Evolutionary conservation across 495 filamentous ascomycete genomes (phyloP), one percentile per base, ranked within the genome.

Genomic region (Monascus purpureus): DNA sequence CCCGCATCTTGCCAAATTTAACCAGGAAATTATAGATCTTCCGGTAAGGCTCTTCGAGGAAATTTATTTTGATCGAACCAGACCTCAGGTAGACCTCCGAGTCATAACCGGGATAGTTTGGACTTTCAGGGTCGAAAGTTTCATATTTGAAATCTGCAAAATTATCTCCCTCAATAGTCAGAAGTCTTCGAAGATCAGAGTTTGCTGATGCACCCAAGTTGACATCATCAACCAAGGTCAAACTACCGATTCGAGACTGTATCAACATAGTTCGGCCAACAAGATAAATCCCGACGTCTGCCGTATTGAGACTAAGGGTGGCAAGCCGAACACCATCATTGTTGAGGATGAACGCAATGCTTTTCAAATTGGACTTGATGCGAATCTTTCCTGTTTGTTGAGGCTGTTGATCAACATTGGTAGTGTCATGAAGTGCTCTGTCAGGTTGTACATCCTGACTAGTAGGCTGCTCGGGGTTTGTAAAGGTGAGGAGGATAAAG

Each of bases 1-100:
- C 86, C 55, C 96, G 90, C 90, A 97, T 97, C 57, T 93, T 93
- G 36, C 90, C 90, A 46, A 97, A 97, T 43, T 97, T 97, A 45
- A 97, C 82, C 17, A 86, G 64, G 55, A 96, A 97, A 46, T 93
- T 82, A 56, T 96, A 82, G 38, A 97, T 97, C 57, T 96, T 96
- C 25, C 92, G 80, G 61, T 94, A 96, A 3, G 90, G 90, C 49
- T 96, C 90, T 41, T 93, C 85, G 6, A 95, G 52, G 49, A 97
- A 96, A 48, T 94, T 95, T 50, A 97, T 66, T 53, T 90, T 94
- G 50, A 97, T 77, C 0, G 90, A 96, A 4, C 86, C 90, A 17
- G 90, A 85, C 15, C 86, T 73, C 9, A 97, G 57, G 48, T 74
- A 85, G 18, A 97, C 74, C 12, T 85, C 84, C 2, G 82, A 87